These are phyloP conservation scores for Venturia effusa DNA, from an alignment of 2,329 filamentous ascomycete species.

Conservation along the genomic window DNA sequence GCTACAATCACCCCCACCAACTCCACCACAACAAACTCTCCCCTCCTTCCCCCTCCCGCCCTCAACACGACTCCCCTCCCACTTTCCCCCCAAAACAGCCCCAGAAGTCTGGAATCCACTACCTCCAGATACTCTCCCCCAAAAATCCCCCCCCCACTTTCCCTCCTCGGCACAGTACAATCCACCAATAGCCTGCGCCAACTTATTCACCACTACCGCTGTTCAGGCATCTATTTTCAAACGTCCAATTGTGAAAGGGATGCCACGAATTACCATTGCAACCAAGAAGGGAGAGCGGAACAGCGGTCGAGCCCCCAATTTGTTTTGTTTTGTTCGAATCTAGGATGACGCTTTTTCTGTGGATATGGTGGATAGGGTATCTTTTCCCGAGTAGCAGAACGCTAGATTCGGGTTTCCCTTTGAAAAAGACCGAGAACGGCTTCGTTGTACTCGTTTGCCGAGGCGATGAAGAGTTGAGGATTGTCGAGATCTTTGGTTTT, in stretches of 20 bases:
- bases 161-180: constrained; percentile 51
- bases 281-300: constrained; percentile 49
- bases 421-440: constrained; percentile 39
- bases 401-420: constrained; percentile 33
- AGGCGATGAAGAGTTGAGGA: constrained; percentile 37
- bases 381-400: constrained; percentile 52
- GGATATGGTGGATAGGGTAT: constrained; percentile 52
- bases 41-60: neutral
- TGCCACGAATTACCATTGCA: constrained; percentile 52
- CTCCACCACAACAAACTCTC: too few relatives aligned
- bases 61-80: constrained; percentile 21
- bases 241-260: constrained; percentile 61
- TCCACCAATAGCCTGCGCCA: constrained; percentile 39
- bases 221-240: constrained; percentile 46
- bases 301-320: constrained; percentile 52
- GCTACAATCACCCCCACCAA: too few relatives aligned
- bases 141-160: constrained; percentile 47
- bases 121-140: constrained; percentile 49
- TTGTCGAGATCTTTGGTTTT: constrained; percentile 37
- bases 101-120: constrained; percentile 51
- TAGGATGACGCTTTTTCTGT: constrained; percentile 31
- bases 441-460: constrained; percentile 45
- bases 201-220: constrained; percentile 38
- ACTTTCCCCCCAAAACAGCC: constrained; percentile 38
- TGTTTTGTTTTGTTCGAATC: constrained; percentile 49